phyloP scores from a whole-genome alignment of 2,329 filamentous ascomycete species.

The Botrytis hyacinthi region DNA sequence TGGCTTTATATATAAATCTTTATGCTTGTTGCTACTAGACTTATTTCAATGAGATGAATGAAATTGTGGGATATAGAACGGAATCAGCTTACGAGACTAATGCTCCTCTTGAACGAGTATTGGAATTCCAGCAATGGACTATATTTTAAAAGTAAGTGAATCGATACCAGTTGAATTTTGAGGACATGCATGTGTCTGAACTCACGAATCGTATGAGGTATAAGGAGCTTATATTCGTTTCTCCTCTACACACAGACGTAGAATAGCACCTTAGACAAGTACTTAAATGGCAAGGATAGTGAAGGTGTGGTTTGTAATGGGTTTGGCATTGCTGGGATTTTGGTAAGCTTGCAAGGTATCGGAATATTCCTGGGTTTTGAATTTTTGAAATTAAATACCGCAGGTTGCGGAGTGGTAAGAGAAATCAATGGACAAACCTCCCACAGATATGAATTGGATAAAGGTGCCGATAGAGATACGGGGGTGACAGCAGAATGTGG shows the following conservation, averaged over 20 bases:
- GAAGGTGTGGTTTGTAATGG: background rate
- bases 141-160: background rate
- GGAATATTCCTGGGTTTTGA: background rate
- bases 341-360: background rate
- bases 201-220: background rate
- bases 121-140: background rate
- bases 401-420: background rate
- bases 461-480: too few relatives aligned
- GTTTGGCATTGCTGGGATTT: background rate
- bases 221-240: background rate
- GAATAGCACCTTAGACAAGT: background rate
- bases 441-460: too few relatives aligned
- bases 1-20: background rate
- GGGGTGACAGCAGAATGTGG: background rate
- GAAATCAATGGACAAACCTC: background rate
- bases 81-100: background rate
- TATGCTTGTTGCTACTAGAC: background rate
- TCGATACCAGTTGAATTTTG: background rate
- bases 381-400: background rate
- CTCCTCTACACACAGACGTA: background rate
- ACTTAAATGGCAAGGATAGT: background rate
- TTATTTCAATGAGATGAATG: background rate
- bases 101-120: background rate
- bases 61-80: background rate
- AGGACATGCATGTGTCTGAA: background rate